These are phyloP conservation scores for Fusarium subglutinans DNA, from an alignment of 2,329 filamentous ascomycete genomes.

Conservation along the genomic window DNA sequence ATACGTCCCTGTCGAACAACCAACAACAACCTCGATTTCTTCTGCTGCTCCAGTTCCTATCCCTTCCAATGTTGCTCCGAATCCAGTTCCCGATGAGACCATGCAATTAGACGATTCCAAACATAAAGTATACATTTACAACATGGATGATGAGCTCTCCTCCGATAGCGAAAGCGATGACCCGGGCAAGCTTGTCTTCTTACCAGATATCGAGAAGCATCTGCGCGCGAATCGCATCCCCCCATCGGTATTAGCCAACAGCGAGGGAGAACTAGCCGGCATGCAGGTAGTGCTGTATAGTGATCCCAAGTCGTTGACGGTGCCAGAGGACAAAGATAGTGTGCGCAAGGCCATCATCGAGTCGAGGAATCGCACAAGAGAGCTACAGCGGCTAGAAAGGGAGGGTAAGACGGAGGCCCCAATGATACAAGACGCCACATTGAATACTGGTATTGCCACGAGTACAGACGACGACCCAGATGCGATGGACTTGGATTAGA, in stretches of 20 bases:
- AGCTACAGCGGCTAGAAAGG: conserved; percentile 60
- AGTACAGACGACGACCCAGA: conserved; percentile 59
- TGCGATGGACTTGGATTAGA: conserved; percentile 73
- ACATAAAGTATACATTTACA: conserved; percentile 89
- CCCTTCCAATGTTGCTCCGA: conserved; percentile 20
- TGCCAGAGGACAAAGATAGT: conserved; percentile 78
- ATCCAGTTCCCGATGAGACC: conserved; percentile 56
- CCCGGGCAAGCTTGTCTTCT: conserved; percentile 74
- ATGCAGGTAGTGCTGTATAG: conserved; percentile 87
- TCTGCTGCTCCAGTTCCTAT: conserved; percentile 32
- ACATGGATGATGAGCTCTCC: conserved; percentile 87
- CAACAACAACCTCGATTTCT: conserved; percentile 32
- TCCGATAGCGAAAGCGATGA: conserved; percentile 56
- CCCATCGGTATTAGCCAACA: conserved; percentile 68
- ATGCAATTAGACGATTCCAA: conserved; percentile 92
- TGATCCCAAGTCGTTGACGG: conserved; percentile 78
- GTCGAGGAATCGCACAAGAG: conserved; percentile 73
- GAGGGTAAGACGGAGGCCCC: conserved; percentile 34
- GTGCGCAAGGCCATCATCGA: conserved; percentile 88
- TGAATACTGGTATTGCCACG: conserved; percentile 4
- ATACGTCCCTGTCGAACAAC: conserved; percentile 70
- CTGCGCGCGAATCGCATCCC: conserved; percentile 77
- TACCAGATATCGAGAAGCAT: conserved; percentile 86
- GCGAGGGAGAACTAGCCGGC: conserved; percentile 63
- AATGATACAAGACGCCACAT: conserved; percentile 13